phyloP scores from a whole-genome alignment of 345 rosid species.

The Garcia nutans region DNA sequence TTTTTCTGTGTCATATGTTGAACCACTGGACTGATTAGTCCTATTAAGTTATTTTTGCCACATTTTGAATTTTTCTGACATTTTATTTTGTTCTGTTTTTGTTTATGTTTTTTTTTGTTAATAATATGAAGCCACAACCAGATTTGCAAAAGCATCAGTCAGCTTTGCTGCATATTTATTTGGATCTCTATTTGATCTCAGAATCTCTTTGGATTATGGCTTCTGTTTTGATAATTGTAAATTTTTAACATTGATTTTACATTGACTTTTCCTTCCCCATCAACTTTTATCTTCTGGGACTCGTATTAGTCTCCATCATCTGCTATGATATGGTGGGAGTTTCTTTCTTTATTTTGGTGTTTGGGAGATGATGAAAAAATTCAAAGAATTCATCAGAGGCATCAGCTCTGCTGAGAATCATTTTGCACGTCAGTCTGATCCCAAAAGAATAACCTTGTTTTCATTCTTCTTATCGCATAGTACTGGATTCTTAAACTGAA shows the following conservation, averaged over 20 bases:
- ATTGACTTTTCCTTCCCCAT: not conserved
- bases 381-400: constrained; percentile 11
- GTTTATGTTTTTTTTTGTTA: not conserved
- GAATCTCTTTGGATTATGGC: not conserved
- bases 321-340: not conserved
- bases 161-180: not conserved
- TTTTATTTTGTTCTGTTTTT: not conserved
- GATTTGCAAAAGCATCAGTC: not conserved
- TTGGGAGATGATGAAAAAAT: constrained; percentile 20
- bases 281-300: not conserved
- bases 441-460: not conserved
- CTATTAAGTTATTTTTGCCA: not conserved
- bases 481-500: not conserved
- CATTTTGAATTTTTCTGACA: not conserved
- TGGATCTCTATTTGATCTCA: not conserved
- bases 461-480: not conserved
- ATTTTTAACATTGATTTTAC: not conserved
- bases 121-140: not conserved
- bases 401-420: constrained; percentile 19
- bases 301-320: not conserved
- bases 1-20: not conserved
- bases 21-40: not conserved
- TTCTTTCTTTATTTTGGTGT: not conserved
- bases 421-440: constrained; percentile 40
- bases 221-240: not conserved